Evolutionary conservation across 108 stramenopile species (phyloP), one percentile per base, ranked within the genome.

Genomic region (Ochromonas danica): DNA sequence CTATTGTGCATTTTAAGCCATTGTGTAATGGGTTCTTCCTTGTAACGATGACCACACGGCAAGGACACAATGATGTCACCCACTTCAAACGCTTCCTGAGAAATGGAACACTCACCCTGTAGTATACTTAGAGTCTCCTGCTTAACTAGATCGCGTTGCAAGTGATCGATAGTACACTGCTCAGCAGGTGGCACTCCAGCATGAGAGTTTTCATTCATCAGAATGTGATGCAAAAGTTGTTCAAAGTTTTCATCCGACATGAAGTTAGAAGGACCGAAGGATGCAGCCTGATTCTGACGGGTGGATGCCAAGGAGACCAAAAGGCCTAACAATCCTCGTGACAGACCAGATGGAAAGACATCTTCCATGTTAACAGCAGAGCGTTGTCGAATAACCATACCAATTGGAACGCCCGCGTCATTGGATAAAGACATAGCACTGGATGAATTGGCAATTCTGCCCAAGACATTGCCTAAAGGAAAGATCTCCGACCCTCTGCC

Each of bases 121-220:
- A 10, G 35, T 31, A 10, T 35, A 28, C 3, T 35, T 14, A 10
- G 3, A 28, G 63, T 22, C 6, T 67, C 63, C 10, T 6, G 3
- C 3, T 3, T 67, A 31, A 67, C 63, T 36, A 10, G 3, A 14
- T 67, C 63, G 3, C 63, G 3, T 67, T 67, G 30, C 6, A 67
- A 36, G 10, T 67, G 17, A 36, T 3, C 63, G 31, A 67, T 67
- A 10, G 25, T 22, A 10, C 25, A 3, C 25, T 67, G 30, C 25
- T 3, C 3, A 31, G 63, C 63, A 67, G 63, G 30, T 35, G 63
- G 33, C 3, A 25, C 63, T 3, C 63, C 63, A 31, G 63, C 27
- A 33, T 31, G 63, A 10, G 63, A 67, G 3, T 3, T 67, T 67
- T 67, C 63, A 67, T 67, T 67, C 63, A 67, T 67, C 63, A 67